Evolutionary conservation across 1,139 yeast genomes (phyloP), one percentile per base, ranked within the genome.

Genomic region (Debaryomycetaceae sp.): DNA sequence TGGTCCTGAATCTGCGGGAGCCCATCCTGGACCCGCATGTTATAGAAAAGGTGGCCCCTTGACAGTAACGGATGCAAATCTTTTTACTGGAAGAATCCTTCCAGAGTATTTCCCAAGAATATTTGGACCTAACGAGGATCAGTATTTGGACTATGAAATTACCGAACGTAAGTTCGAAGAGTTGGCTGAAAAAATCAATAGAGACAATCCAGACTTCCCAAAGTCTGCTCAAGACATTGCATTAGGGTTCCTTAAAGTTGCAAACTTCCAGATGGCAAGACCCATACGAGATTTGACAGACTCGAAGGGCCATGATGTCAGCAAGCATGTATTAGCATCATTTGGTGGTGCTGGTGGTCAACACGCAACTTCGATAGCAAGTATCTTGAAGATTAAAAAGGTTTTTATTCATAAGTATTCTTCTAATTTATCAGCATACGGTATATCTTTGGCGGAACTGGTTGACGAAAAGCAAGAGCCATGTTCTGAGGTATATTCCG

Each of bases 21-120:
- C 83, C 3, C 81, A 78, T 50, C 83, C 83, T 1, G 83, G 83
- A 6, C 83, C 83, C 1, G 81, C 81, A 1, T 78, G 82, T 54
- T 78, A 78, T 53, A 61, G 81, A 40, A 78, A 78, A 49, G 81
- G 80, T 5, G 83, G 83, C 9, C 83, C 82, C 0, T 58, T 78
- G 42, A 78, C 83, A 0, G 75, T 78, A 8, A 78, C 83, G 1
- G 83, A 78, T 56, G 83, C 83, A 8, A 78, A 78, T 46, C 54
- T 78, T 43, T 66, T 75, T 48, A 62, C 77, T 11, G 83, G 83
- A 34, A 62, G 81, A 41, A 70, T 78, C 33, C 56, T 75, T 22
- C 78, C 80, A 1, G 76, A 72, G 17, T 68, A 63, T 43, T 78
- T 78, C 56, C 83, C 83, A 6, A 70, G 72, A 45, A 78, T 78